Percentiles rank a stretch among this genome's conserved stretches.
phyloP scores from a whole-genome alignment of 2,329 filamentous ascomycete genomes.

The Alternaria sp. region DNA sequence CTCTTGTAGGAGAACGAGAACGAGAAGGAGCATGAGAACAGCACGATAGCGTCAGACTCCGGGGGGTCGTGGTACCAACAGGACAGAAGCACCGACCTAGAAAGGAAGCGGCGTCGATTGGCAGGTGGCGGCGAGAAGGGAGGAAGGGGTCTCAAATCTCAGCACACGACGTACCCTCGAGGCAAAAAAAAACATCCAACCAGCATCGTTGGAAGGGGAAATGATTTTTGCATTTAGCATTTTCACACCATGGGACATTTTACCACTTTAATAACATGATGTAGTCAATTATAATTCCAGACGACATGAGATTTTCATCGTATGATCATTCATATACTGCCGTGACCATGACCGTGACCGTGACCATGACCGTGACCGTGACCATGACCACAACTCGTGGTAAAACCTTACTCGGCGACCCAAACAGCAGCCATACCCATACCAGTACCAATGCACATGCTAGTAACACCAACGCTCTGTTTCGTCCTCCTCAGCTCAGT shows the following conservation, averaged over 20 bases:
- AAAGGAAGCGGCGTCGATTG: neutral
- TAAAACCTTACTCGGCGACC: slow-evolving; percentile 78
- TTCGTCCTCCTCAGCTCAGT: slow-evolving; percentile 87
- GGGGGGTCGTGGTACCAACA: neutral
- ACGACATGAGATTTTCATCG: neutral
- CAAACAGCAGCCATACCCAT: slow-evolving; percentile 99
- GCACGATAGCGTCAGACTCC: neutral
- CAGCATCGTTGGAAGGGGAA: neutral
- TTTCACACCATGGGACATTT: neutral
- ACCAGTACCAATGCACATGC: slow-evolving; percentile 93
- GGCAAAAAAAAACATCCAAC: neutral
- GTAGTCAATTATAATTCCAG: neutral
- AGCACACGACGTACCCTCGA: neutral
- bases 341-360: neutral
- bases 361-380: too few species aligned
- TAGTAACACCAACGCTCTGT: slow-evolving; percentile 87
- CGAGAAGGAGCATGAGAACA: neutral
- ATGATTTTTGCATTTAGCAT: neutral
- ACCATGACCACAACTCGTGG: too few species aligned
- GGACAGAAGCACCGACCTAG: neutral
- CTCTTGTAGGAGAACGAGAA: too few species aligned
- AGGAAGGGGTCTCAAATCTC: neutral
- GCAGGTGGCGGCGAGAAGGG: neutral
- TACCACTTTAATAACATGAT: neutral
- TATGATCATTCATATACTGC: neutral